A percentile compares a stretch with the other conserved stretches of the same genome.
These are phyloP conservation scores for Xylaria sp. DNA, from an alignment of 2,329 filamentous ascomycete species.

Conservation along the genomic window DNA sequence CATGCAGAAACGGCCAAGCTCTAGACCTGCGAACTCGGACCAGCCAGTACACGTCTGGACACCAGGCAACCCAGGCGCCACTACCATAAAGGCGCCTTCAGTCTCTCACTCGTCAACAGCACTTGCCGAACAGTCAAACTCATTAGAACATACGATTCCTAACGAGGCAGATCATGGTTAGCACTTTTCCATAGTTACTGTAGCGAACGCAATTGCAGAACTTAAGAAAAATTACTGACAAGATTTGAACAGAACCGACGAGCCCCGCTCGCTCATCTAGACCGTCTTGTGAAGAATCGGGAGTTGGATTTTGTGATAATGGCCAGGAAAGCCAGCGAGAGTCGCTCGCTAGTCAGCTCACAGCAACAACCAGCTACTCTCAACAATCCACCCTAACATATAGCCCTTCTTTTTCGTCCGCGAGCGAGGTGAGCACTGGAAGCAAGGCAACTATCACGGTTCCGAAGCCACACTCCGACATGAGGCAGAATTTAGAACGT, in stretches of 20 bases:
- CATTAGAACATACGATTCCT: not conserved
- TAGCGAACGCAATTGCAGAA: not conserved
- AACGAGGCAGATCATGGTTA: constrained; percentile 15
- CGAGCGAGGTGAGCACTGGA: constrained; percentile 33
- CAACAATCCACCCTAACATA: constrained; percentile 35
- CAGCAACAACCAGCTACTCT: constrained; percentile 33
- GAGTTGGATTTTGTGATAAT: constrained; percentile 17
- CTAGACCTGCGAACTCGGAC: constrained; percentile 10
- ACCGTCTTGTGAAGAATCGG: constrained; percentile 14
- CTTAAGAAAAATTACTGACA: constrained; percentile 12
- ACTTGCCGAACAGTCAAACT: not conserved
- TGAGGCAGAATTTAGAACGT: not conserved
- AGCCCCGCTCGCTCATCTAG: not conserved
- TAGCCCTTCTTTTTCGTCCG: constrained; percentile 31
- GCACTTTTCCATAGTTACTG: constrained; percentile 8
- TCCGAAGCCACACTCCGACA: not conserved
- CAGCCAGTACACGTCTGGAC: not conserved
- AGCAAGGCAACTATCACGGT: constrained; percentile 24
- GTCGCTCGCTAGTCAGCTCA: constrained; percentile 36
- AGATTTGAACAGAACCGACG: constrained; percentile 8
- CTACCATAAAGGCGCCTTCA: not conserved
- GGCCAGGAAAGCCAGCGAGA: constrained; percentile 26
- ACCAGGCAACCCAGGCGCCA: not conserved
- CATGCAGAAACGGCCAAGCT: constrained; percentile 34
- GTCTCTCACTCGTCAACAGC: not conserved